These are phyloP conservation scores for Entoloma clypeatum DNA, from an alignment of 1,284 basidiomycete genomes.

Conservation along the genomic window DNA sequence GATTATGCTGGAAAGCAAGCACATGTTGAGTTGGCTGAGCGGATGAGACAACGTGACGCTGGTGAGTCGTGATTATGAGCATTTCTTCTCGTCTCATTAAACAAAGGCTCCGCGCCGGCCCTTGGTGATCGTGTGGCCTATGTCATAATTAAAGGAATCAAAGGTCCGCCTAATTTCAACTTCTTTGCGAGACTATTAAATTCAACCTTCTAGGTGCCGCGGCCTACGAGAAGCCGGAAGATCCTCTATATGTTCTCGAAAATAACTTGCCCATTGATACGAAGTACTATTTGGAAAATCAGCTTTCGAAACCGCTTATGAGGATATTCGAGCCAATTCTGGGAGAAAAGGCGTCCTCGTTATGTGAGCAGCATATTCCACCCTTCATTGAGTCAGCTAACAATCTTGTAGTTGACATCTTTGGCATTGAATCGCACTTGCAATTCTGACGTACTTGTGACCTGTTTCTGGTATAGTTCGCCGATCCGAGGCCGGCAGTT, in stretches of 20 bases:
- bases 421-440: slow-evolving; percentile 95
- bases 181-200: not conserved
- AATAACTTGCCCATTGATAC: slow-evolving; percentile 97
- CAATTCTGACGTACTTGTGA: slow-evolving; percentile 65
- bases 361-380: slow-evolving; percentile 53
- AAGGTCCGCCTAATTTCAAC: slow-evolving; percentile 48
- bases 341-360: slow-evolving; percentile 81
- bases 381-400: too few relatives aligned
- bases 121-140: slow-evolving; percentile 96
- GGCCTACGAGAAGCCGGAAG: slow-evolving; percentile 97
- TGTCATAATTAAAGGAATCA: slow-evolving; percentile 94
- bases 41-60: slow-evolving; percentile 94
- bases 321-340: slow-evolving; percentile 97
- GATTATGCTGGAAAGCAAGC: slow-evolving; percentile 92
- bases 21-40: slow-evolving; percentile 89
- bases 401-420: too few relatives aligned
- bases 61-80: slow-evolving; percentile 44
- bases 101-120: slow-evolving; percentile 79
- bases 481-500: slow-evolving; percentile 84
- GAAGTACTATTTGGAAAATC: slow-evolving; percentile 95
- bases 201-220: slow-evolving; percentile 64
- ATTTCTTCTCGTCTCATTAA: not conserved
- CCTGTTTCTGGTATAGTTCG: slow-evolving; percentile 90
- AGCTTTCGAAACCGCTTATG: slow-evolving; percentile 92
- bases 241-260: slow-evolving; percentile 92